phyloP scores from a whole-genome alignment of 2,329 filamentous ascomycete species.

The Ascosphaera apis region DNA sequence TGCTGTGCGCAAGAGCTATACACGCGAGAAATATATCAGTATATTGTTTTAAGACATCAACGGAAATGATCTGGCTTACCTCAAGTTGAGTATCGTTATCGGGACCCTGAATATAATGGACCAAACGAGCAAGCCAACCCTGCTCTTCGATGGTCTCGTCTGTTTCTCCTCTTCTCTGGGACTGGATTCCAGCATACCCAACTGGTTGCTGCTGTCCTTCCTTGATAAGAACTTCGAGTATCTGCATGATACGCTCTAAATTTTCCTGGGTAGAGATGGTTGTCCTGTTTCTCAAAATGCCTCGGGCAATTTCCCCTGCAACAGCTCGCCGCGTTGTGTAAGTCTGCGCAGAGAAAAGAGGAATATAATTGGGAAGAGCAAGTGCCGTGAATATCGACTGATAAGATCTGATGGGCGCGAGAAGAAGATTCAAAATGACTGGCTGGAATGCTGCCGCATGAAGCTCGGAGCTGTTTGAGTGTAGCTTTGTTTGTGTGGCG shows the following conservation, averaged over 20 bases:
- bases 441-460: constrained; percentile 74
- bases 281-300: constrained; percentile 61
- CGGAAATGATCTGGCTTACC: constrained; percentile 12
- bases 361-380: constrained; percentile 74
- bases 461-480: constrained; percentile 83
- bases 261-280: constrained; percentile 55
- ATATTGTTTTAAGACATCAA: background rate
- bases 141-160: constrained; percentile 97
- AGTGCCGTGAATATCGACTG: constrained; percentile 90
- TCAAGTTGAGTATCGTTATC: constrained; percentile 90
- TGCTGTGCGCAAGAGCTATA: constrained; percentile 56
- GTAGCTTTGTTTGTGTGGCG: constrained; percentile 62
- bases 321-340: constrained; percentile 82
- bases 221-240: constrained; percentile 76
- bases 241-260: constrained; percentile 69
- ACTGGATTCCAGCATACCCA: constrained; percentile 57
- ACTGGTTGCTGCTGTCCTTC: constrained; percentile 70
- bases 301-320: constrained; percentile 67
- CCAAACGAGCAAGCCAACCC: constrained; percentile 80
- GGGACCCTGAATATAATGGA: constrained; percentile 62
- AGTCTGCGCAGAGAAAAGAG: constrained; percentile 71
- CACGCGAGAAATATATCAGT: constrained; percentile 2
- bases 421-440: constrained; percentile 70
- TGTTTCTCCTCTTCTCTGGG: constrained; percentile 62
- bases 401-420: constrained; percentile 74